Percentiles rank a stretch among this genome's conserved stretches.
Evolutionary conservation across 2,329 filamentous ascomycete genomes (phyloP).

Genomic region (Septoria linicola): DNA sequence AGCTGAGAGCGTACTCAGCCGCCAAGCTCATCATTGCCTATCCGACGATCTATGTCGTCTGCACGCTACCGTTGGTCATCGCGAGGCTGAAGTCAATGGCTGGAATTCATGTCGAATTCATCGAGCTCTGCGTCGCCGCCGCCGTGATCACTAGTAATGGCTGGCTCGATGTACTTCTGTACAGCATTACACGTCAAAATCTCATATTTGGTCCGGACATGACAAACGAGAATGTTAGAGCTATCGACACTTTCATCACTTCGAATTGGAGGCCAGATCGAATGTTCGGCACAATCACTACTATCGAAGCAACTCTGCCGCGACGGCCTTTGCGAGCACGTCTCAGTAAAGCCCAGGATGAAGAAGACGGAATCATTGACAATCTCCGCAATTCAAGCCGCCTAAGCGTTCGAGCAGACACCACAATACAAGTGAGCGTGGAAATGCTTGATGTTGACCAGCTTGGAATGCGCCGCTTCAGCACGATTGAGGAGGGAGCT

Average conservation of each 20-base stretch:
- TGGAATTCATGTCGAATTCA: slow-evolving; percentile 41
- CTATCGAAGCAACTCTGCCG: slow-evolving; percentile 61
- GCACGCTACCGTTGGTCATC: slow-evolving; percentile 63
- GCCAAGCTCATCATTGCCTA: slow-evolving; percentile 62
- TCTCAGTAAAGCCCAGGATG: neutral
- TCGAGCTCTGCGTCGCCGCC: slow-evolving; percentile 51
- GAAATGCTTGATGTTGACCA: slow-evolving; percentile 13
- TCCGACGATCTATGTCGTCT: slow-evolving; percentile 65
- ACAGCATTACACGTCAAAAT: slow-evolving; percentile 55
- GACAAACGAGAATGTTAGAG: slow-evolving; percentile 32
- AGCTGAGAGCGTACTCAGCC: slow-evolving; percentile 40
- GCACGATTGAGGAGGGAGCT: neutral
- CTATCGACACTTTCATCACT: slow-evolving; percentile 27
- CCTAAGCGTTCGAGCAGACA: slow-evolving; percentile 13
- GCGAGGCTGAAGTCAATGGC: slow-evolving; percentile 63
- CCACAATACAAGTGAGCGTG: slow-evolving; percentile 15
- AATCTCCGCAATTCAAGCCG: neutral
- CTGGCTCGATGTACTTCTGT: slow-evolving; percentile 57
- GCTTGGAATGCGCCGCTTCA: neutral
- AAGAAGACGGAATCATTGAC: slow-evolving; percentile 6
- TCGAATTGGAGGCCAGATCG: slow-evolving; percentile 24
- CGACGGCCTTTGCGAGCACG: slow-evolving; percentile 44
- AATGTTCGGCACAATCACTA: slow-evolving; percentile 30
- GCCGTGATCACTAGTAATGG: slow-evolving; percentile 59
- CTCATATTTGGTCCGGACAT: slow-evolving; percentile 54